A percentile compares a stretch with the other conserved stretches of the same genome.
These are phyloP conservation scores for Ceratorhiza oryzae-sativae DNA, from an alignment of 1,284 basidiomycete species.

Conservation along the genomic window DNA sequence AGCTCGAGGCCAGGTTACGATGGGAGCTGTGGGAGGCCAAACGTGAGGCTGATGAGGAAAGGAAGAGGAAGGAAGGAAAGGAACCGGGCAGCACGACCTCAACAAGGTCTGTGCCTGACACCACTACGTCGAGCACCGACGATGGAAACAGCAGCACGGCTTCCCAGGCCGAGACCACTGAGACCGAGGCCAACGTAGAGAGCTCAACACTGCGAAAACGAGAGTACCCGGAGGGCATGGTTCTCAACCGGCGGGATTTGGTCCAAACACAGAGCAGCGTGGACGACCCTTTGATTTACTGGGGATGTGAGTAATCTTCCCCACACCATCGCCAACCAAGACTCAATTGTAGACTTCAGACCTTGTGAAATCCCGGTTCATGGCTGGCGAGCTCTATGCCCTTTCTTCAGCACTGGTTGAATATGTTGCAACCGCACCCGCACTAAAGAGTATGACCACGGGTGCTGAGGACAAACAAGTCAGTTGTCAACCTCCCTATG, in stretches of 20 bases:
- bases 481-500: not conserved
- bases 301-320: conserved; percentile 69
- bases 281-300: conserved; percentile 82
- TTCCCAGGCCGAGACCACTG: not conserved
- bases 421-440: conserved; percentile 80
- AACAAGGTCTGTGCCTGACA: not conserved
- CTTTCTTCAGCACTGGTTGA: conserved; percentile 90
- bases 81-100: not conserved
- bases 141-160: not conserved
- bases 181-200: conserved; percentile 24
- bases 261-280: conserved; percentile 40
- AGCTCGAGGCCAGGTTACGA: conserved; percentile 85
- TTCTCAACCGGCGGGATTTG: conserved; percentile 17
- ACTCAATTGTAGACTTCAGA: conserved; percentile 52
- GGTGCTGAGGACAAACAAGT: conserved; percentile 95
- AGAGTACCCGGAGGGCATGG: conserved; percentile 29
- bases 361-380: conserved; percentile 91
- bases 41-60: conserved; percentile 14
- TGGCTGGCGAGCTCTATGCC: conserved; percentile 96
- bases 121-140: not conserved
- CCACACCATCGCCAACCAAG: not conserved
- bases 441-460: conserved; percentile 69
- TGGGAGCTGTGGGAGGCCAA: conserved; percentile 60
- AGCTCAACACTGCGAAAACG: conserved; percentile 18
- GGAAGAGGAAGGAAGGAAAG: not conserved